phyloP scores from a whole-genome alignment of 768 basidiomycete genomes.

The Saitozyma podzolica region DNA sequence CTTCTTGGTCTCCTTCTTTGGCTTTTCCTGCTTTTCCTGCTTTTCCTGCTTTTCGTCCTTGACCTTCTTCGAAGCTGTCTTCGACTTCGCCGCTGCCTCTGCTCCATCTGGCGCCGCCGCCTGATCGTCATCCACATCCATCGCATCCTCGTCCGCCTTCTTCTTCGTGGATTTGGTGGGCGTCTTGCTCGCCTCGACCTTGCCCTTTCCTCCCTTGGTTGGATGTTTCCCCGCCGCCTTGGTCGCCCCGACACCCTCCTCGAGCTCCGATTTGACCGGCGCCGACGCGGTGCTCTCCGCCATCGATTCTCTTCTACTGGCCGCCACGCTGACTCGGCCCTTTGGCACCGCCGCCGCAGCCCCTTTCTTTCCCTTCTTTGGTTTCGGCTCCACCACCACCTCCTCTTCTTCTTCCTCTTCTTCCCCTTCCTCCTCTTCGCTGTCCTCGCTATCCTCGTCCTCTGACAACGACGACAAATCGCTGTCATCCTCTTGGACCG shows the following conservation, averaged over 20 bases:
- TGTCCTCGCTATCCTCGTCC: constrained; percentile 13
- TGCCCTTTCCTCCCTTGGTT: constrained; percentile 12
- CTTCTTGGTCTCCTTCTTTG: constrained; percentile 23
- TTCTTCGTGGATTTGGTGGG: too few relatives aligned
- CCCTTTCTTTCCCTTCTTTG: not conserved
- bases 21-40: constrained; percentile 57
- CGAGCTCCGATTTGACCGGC: constrained; percentile 3
- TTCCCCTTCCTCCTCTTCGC: constrained; percentile 11
- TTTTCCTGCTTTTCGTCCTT: constrained; percentile 55
- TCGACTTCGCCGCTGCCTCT: not conserved
- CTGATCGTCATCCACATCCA: not conserved
- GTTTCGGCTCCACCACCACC: too few relatives aligned
- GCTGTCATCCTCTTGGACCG: constrained; percentile 6
- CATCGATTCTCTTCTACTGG: not conserved
- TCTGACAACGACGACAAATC: constrained; percentile 15
- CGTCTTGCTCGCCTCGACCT: constrained; percentile 8
- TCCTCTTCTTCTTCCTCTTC: constrained; percentile 5
- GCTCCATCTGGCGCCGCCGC: constrained; percentile 1
- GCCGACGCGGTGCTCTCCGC: not conserved
- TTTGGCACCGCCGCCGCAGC: too few relatives aligned
- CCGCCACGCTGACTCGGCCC: too few relatives aligned
- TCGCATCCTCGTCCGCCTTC: not conserved
- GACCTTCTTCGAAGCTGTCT: constrained; percentile 2
- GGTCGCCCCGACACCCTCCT: constrained; percentile 7
- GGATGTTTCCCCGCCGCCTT: constrained; percentile 2